Base-by-base conservation (phyloP, 2,329 filamentous ascomycete genomes). In the Aaosphaeria pasadenensis region DNA sequence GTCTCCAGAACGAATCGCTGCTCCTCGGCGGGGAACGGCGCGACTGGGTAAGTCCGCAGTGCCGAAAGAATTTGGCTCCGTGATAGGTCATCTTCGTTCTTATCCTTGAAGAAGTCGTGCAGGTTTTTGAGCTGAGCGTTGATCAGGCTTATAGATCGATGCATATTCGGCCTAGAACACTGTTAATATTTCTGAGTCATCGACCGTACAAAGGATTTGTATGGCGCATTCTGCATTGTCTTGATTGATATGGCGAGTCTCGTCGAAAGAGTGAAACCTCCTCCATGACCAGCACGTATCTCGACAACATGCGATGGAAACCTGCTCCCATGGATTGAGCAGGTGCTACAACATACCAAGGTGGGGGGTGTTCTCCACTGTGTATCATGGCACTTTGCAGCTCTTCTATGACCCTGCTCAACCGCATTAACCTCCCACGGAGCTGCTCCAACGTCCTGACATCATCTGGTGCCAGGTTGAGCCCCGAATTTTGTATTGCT, bases 41-140 rank as follows among this genome's bases (percentile, higher is more conserved):
- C 45, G 5, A 58, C 57, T 3, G 63, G 63, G 40, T 60, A 66
- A 1, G 60, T 53, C 30, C 61, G 61, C 11, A 64, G 45, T 3
- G 54, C 46, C 1, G 30, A 13, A 28, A 51, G 48, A 5, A 47
- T 44, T 17, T 47, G 33, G 17, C 17, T 24, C 17, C 17, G 17
- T 24, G 17, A 24, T 24, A 44, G 35, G 13, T 4, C 33, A 9
- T 36, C 33, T 9, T 36, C 33, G 7, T 9, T 36, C 4, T 9
- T n/a, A 9, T 36, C 33, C 33, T 36, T 36, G 33, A 36, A 36
- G 7, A n/a, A 48, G 5, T 43, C 29, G 29, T 55, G 50, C 24
- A 57, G 28, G 13, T 45, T 47, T 29, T 43, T 39, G 36, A 56
- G 38, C 28, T 47, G 48, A 17, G 9, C 41, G 44, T 44, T 56